Percentiles rank a stretch among this genome's conserved stretches.
Conservation (phyloP, 1,284 basidiomycete species). For the Crepidotus sp. region DNA sequence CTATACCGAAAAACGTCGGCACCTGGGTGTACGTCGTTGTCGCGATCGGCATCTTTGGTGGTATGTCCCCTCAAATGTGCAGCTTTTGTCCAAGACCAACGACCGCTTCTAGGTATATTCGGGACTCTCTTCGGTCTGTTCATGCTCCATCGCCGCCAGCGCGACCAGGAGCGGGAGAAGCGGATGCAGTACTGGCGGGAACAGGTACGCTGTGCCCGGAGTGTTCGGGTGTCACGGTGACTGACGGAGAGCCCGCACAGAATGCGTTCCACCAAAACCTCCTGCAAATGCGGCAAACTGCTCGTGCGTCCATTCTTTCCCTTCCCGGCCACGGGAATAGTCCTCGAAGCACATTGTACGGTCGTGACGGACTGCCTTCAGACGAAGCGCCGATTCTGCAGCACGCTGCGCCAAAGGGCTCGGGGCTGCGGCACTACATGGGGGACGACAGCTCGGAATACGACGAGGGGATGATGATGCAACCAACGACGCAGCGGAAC, state of each 20-base stretch:
- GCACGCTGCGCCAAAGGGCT: slow-evolving; percentile 38
- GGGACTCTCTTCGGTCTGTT: slow-evolving; percentile 62
- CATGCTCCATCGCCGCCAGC: slow-evolving; percentile 60
- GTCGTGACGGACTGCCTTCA: slow-evolving; percentile 35
- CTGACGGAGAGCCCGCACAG: slow-evolving; percentile 29
- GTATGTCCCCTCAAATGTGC: slow-evolving; percentile 26
- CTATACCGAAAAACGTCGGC: slow-evolving; percentile 56
- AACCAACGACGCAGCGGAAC: slow-evolving; percentile 20
- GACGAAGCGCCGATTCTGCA: slow-evolving; percentile 51
- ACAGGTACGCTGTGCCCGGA: slow-evolving; percentile 44
- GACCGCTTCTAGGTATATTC: slow-evolving; percentile 51
- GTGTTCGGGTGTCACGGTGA: not conserved
- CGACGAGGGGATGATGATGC: slow-evolving; percentile 38
- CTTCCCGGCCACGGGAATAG: slow-evolving; percentile 38
- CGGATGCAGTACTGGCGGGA: slow-evolving; percentile 83
- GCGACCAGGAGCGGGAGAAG: slow-evolving; percentile 70
- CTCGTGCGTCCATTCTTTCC: slow-evolving; percentile 54
- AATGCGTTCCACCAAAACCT: slow-evolving; percentile 73
- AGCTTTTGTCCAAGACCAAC: not conserved
- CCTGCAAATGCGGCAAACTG: slow-evolving; percentile 65
- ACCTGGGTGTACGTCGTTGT: slow-evolving; percentile 68
- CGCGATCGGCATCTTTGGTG: slow-evolving; percentile 61
- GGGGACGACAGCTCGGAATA: slow-evolving; percentile 39
- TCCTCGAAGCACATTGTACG: slow-evolving; percentile 39
- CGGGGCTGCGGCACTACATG: slow-evolving; percentile 47